Evolutionary conservation across 1,139 yeast species (phyloP).

Genomic region (Petasospora rhodanensis): DNA sequence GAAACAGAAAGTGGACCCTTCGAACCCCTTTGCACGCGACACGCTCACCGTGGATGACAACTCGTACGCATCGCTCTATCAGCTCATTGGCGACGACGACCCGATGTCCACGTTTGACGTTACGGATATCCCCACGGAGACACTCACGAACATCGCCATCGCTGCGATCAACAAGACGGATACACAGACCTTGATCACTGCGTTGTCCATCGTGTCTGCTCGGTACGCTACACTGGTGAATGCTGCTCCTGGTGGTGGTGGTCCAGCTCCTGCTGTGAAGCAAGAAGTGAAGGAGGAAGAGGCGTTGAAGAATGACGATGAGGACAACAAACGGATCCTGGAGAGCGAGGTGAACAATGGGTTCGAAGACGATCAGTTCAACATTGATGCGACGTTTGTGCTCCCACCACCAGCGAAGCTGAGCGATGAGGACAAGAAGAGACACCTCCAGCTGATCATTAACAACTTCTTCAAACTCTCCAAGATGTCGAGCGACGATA

Average conservation of each 20-base stretch:
- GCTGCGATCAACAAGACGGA: conserved; percentile 57
- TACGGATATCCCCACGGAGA: conserved; percentile 58
- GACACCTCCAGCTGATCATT: conserved; percentile 48
- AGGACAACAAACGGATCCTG: conserved; percentile 2
- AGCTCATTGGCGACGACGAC: conserved; percentile 58
- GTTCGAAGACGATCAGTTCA: conserved; percentile 34
- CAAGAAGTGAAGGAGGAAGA: conserved; percentile 27
- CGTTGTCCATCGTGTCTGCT: conserved; percentile 60
- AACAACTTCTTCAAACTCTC: conserved; percentile 48
- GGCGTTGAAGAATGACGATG: conserved; percentile 26
- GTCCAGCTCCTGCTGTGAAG: conserved; percentile 14
- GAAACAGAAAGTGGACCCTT: conserved; percentile 18
- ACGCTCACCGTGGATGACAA: conserved; percentile 32
- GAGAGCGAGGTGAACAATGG: too few relatives aligned
- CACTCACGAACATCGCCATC: conserved; percentile 61
- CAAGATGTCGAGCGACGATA: conserved; percentile 14
- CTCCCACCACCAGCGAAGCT: conserved; percentile 56
- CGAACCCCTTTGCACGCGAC: conserved; percentile 19
- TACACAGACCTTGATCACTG: conserved; percentile 54
- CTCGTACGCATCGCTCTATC: conserved; percentile 43
- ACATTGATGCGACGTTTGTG: conserved; percentile 43
- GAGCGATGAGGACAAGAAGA: conserved; percentile 45
- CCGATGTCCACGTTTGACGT: conserved; percentile 66
- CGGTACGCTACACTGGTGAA: conserved; percentile 46
- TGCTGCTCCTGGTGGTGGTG: conserved; percentile 20